These are phyloP conservation scores for Paramecium biaurelia DNA, from an alignment of 73 alveolate species.

Conservation along the genomic window DNA sequence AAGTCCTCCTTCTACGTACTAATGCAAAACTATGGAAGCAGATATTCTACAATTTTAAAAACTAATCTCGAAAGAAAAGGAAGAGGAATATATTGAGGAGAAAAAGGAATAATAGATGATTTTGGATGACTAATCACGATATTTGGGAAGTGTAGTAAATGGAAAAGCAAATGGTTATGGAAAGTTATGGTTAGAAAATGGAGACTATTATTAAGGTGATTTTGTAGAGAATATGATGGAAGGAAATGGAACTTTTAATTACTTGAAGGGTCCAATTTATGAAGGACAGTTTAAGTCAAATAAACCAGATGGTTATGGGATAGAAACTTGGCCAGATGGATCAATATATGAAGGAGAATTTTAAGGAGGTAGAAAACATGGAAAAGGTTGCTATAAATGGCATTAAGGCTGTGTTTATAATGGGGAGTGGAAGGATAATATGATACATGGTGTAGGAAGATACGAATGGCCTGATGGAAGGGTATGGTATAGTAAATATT, in stretches of 20 bases:
- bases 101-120: background rate
- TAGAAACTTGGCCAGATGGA: constrained; percentile 77
- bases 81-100: background rate
- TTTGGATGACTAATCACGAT: constrained; percentile 70
- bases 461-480: constrained; percentile 73
- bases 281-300: constrained; percentile 52
- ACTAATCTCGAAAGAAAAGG: background rate
- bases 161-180: constrained; percentile 79
- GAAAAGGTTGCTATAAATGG: constrained; percentile 70
- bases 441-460: constrained; percentile 69
- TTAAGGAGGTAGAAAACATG: constrained; percentile 72
- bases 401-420: constrained; percentile 56
- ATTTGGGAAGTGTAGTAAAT: constrained; percentile 74
- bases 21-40: background rate
- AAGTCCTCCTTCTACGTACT: background rate
- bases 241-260: constrained; percentile 74
- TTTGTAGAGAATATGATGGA: constrained; percentile 71
- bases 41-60: background rate
- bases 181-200: constrained; percentile 72
- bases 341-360: constrained; percentile 72
- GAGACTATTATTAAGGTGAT: constrained; percentile 74
- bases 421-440: constrained; percentile 69
- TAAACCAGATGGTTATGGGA: constrained; percentile 69
- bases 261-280: constrained; percentile 73
- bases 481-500: background rate